These are phyloP conservation scores for Solanum hybrid DNA, from an alignment of 305 asterid species.

Conservation along the genomic window DNA sequence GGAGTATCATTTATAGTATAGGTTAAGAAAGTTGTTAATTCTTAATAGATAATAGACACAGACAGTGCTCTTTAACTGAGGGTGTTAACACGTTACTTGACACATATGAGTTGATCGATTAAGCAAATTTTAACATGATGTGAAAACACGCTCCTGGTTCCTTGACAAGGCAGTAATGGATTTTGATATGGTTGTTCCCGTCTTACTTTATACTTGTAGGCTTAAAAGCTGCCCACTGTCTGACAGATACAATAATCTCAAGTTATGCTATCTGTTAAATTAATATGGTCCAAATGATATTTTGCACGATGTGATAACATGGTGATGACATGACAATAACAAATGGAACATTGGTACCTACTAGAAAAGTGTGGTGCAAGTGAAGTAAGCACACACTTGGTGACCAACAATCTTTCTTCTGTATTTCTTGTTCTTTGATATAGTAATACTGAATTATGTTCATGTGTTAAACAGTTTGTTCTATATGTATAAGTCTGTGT, in stretches of 20 bases:
- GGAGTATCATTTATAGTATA: not conserved
- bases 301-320: not conserved
- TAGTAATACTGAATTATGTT: not conserved
- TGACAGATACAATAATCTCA: not conserved
- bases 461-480: not conserved
- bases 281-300: not conserved
- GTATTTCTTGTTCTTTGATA: conserved; percentile 1
- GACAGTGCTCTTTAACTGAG: not conserved
- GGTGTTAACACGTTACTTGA: not conserved
- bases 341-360: not conserved
- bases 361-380: not conserved
- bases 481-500: not conserved
- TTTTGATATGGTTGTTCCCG: not conserved
- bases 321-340: not conserved
- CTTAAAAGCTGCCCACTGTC: not conserved
- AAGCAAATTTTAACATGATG: not conserved
- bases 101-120: not conserved
- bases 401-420: not conserved
- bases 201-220: not conserved
- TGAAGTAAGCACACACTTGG: not conserved
- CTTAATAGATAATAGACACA: not conserved
- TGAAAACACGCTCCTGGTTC: not conserved
- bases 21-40: not conserved
- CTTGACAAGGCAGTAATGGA: not conserved
- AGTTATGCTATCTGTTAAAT: not conserved